Base-by-base conservation (phyloP, 2,329 filamentous ascomycete genomes). In the Colletotrichum magnum region DNA sequence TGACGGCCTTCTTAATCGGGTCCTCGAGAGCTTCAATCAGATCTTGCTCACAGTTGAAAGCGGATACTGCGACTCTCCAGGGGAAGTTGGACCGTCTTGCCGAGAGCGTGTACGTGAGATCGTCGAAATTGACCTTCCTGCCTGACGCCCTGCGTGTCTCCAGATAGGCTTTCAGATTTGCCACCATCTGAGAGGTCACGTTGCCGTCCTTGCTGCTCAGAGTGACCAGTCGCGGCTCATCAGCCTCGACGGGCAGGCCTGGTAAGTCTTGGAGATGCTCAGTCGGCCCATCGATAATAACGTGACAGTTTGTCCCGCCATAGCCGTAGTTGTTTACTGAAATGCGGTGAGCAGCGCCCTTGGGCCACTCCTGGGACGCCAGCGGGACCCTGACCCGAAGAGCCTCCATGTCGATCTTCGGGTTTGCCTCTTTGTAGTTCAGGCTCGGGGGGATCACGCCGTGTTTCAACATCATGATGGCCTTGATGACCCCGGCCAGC, bases 401-500 rank as follows among this genome's bases (percentile, higher is more conserved):
- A 64, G 16, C 72, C 50, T 58, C 6, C 51, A 54, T 36, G 12
- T 41, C 28, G 5, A 88, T 85, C 2, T 78, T 75, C 0, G 83
- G 82, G 57, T 87, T 88, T 0, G 80, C 79, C 1, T 71, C 72
- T 18, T 82, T 72, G 60, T 87, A 88, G 69, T 88, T 87, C 74
- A 86, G 80, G 52, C 87, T 85, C n/a, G 82, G 82, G 0, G 86
- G 85, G 12, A 89, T 87, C 51, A 81, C 76, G 13, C 84, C 85
- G 18, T 83, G 80, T 71, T 88, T 85, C 1, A 88, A 73, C 12
- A 81, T 78, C 12, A 88, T 77, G 4, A 87, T 77, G 3, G 80
- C 82, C 72, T 88, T 88, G 75, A 88, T 86, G 9, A 88, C 72
- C 2, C 86, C 85, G 1, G 86, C 85, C 3, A 88, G 77, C 1